phyloP scores from a whole-genome alignment of 805 yeast species.

The Wickerhamiella azyma region DNA sequence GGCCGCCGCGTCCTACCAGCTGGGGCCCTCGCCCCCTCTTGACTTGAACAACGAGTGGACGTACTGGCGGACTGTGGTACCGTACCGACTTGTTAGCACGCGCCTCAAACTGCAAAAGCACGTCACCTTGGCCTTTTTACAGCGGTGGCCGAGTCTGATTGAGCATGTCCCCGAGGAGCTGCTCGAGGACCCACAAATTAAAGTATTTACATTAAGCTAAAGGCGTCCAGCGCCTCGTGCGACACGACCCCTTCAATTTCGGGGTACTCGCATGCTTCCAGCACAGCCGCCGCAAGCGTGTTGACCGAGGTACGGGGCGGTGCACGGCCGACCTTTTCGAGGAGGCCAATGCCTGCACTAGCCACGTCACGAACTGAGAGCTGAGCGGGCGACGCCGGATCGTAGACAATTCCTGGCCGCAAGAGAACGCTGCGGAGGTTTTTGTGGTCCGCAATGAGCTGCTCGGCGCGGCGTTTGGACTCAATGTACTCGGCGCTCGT shows the following conservation, averaged over 20 bases:
- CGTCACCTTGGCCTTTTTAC: background rate
- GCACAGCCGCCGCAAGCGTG: slow-evolving; percentile 46
- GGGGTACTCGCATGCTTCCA: slow-evolving; percentile 40
- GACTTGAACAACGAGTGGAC: background rate
- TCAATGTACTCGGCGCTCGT: slow-evolving; percentile 58
- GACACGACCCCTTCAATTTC: slow-evolving; percentile 43
- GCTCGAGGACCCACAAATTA: background rate
- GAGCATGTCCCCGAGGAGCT: background rate
- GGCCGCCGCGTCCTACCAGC: background rate
- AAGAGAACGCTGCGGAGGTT: slow-evolving; percentile 46
- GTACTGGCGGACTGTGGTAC: background rate
- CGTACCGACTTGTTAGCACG: background rate
- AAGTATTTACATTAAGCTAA: slow-evolving; percentile 6
- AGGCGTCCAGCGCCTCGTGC: slow-evolving; percentile 31
- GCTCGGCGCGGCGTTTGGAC: slow-evolving; percentile 69
- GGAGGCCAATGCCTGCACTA: slow-evolving; percentile 34
- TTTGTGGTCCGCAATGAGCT: slow-evolving; percentile 30
- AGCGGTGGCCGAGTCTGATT: background rate
- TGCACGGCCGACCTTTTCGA: slow-evolving; percentile 31
- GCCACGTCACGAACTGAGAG: slow-evolving; percentile 26
- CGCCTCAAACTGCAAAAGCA: background rate
- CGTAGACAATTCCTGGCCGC: slow-evolving; percentile 79
- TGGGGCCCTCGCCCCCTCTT: background rate
- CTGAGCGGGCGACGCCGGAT: slow-evolving; percentile 26
- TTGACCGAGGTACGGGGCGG: slow-evolving; percentile 38